These are phyloP conservation scores for Juncus inflexus DNA, from an alignment of 176 grass and related monocot genomes.

Conservation along the genomic window DNA sequence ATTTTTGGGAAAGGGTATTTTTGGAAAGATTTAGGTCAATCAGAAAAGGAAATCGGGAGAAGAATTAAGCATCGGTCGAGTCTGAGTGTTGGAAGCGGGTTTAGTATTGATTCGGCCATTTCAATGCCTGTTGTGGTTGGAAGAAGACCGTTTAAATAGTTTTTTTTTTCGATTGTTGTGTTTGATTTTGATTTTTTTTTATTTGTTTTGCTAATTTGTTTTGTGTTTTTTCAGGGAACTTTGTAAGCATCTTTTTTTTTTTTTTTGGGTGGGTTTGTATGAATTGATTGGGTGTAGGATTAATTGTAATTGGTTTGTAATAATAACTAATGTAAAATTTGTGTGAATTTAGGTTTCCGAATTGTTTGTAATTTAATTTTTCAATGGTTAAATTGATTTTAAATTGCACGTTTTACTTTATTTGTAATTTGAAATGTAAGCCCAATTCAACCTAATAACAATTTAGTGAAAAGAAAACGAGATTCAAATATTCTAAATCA, in stretches of 20 bases:
- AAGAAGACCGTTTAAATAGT: conserved; percentile 57
- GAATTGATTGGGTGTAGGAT: not conserved
- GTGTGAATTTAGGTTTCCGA: too few species aligned
- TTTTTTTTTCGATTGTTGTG: not conserved
- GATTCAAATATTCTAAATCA: conserved; percentile 46
- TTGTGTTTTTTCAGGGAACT: not conserved
- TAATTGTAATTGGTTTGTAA: too few species aligned
- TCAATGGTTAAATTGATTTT: too few species aligned
- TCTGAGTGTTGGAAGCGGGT: conserved; percentile 43
- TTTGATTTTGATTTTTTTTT: conserved; percentile 8
- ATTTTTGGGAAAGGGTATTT: conserved; percentile 56
- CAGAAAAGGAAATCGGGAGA: conserved; percentile 38
- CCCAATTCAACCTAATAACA: too few species aligned
- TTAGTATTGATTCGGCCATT: conserved; percentile 77
- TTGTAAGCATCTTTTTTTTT: too few species aligned
- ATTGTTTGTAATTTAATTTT: too few species aligned
- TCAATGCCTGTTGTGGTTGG: conserved; percentile 67
- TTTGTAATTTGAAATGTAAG: too few species aligned
- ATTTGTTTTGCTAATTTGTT: not conserved
- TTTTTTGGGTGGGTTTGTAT: not conserved
- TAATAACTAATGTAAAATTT: too few species aligned
- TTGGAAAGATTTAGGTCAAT: conserved; percentile 35
- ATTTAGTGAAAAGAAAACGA: conserved; percentile 8
- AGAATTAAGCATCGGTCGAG: conserved; percentile 46
- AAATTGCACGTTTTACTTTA: too few species aligned